These are phyloP conservation scores for Arxiozyma telluris DNA, from an alignment of 1,139 yeast species.

Conservation along the genomic window DNA sequence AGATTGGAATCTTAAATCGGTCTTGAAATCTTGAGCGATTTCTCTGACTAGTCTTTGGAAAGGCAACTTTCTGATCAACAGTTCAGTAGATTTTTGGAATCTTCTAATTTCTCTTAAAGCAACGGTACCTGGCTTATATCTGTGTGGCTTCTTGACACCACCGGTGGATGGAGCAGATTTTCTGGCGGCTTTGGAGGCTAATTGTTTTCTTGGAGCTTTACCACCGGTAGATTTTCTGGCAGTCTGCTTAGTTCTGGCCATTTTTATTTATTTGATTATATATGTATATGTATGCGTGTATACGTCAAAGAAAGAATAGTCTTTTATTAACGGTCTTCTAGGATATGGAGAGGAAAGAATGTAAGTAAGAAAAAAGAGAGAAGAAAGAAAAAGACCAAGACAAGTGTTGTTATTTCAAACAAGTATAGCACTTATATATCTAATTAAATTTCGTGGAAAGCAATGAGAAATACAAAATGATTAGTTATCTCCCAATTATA, in stretches of 20 bases:
- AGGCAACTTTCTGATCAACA: constrained; percentile 93
- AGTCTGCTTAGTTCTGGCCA: constrained; percentile 99
- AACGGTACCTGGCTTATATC: constrained; percentile 99
- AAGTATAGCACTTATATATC: background rate
- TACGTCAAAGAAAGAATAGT: background rate
- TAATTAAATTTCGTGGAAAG: background rate
- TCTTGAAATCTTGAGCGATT: constrained; percentile 96
- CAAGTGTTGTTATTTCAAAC: no score
- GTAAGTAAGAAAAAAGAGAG: background rate
- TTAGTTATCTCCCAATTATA: background rate
- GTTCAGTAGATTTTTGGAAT: constrained; percentile 96
- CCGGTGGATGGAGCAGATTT: constrained; percentile 97
- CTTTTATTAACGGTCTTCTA: background rate
- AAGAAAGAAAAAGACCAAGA: background rate
- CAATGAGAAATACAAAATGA: no score
- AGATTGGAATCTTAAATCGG: constrained; percentile 96
- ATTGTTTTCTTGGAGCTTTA: constrained; percentile 98
- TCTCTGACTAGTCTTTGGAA: constrained; percentile 98
- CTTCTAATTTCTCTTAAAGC: constrained; percentile 99
- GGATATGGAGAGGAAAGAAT: background rate
- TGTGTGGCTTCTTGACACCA: constrained; percentile 99
- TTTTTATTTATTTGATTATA: constrained; percentile 26
- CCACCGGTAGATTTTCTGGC: constrained; percentile 99
- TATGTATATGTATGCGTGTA: background rate
- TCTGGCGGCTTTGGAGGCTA: constrained; percentile 98